Evolutionary conservation across 2,329 filamentous ascomycete species (phyloP).

Genomic region (Chaetomiaceae sp.): DNA sequence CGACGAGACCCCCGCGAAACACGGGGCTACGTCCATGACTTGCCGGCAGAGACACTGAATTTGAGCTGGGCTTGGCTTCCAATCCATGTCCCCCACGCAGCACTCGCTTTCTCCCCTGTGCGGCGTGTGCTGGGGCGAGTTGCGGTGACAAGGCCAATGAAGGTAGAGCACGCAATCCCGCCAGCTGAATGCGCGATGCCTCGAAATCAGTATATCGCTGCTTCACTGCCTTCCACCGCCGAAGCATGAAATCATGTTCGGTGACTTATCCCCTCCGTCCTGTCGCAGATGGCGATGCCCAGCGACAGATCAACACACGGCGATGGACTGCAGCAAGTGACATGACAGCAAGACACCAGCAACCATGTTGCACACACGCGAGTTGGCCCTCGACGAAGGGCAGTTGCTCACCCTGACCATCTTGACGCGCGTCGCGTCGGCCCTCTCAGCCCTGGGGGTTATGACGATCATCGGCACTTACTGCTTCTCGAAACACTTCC

Average conservation of each 20-base stretch:
- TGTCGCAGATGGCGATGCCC: neutral
- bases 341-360: neutral
- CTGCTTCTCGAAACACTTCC: slow-evolving; percentile 30
- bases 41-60: neutral
- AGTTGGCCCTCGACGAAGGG: slow-evolving; percentile 12
- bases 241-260: neutral
- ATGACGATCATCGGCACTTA: slow-evolving; percentile 33
- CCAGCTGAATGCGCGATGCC: neutral
- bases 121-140: neutral
- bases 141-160: too few relatives aligned
- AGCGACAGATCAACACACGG: neutral
- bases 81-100: neutral
- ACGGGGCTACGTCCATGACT: neutral
- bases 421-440: slow-evolving; percentile 30
- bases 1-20: neutral
- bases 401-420: slow-evolving; percentile 28
- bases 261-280: neutral
- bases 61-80: neutral
- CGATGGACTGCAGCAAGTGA: neutral
- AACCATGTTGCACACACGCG: slow-evolving; percentile 11
- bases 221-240: neutral
- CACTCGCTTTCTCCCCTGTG: neutral
- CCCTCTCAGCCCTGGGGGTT: slow-evolving; percentile 32
- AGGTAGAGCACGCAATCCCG: slow-evolving; percentile 2
- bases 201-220: slow-evolving; percentile 1